These are phyloP conservation scores for Biscogniauxia mediterranea DNA, from an alignment of 2,329 filamentous ascomycete genomes.

Conservation along the genomic window DNA sequence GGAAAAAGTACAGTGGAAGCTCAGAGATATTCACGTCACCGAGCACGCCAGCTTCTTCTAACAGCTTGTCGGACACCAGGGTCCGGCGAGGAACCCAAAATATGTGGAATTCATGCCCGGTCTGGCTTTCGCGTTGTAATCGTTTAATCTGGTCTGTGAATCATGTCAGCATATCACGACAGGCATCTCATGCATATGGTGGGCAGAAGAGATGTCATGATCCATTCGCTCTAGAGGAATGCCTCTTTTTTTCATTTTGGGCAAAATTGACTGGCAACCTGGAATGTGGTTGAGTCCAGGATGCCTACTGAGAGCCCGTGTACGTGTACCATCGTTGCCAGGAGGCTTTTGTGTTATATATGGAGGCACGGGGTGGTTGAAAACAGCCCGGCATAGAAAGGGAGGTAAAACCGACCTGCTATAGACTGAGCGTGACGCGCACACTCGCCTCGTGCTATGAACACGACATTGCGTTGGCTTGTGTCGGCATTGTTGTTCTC, in stretches of 20 bases:
- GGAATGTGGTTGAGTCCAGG: constrained; percentile 37
- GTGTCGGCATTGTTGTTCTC: constrained; percentile 95
- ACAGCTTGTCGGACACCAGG: constrained; percentile 81
- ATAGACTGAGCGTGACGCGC: constrained; percentile 79
- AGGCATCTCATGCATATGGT: constrained; percentile 41
- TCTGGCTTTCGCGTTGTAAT: constrained; percentile 81
- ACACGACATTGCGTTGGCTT: constrained; percentile 91
- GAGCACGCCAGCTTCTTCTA: constrained; percentile 90
- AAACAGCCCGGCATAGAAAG: constrained; percentile 3
- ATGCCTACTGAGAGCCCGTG: constrained; percentile 15
- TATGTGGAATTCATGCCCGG: constrained; percentile 92
- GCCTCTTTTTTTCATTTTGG: constrained; percentile 42
- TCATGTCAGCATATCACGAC: constrained; percentile 59
- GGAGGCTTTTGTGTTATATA: too few species aligned
- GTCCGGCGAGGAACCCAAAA: constrained; percentile 95
- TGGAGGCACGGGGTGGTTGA: too few species aligned
- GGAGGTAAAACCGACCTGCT: constrained; percentile 65
- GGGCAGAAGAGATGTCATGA: constrained; percentile 39
- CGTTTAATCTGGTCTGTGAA: constrained; percentile 82
- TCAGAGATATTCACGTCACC: constrained; percentile 90
- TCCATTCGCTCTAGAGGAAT: constrained; percentile 27
- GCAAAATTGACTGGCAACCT: constrained; percentile 54
- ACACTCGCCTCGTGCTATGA: constrained; percentile 88
- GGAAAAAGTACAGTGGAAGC: constrained; percentile 85
- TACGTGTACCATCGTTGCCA: too few species aligned